Percentiles rank a stretch among this genome's conserved stretches.
phyloP scores from a whole-genome alignment of 768 basidiomycete genomes.

The Russula compacta region DNA sequence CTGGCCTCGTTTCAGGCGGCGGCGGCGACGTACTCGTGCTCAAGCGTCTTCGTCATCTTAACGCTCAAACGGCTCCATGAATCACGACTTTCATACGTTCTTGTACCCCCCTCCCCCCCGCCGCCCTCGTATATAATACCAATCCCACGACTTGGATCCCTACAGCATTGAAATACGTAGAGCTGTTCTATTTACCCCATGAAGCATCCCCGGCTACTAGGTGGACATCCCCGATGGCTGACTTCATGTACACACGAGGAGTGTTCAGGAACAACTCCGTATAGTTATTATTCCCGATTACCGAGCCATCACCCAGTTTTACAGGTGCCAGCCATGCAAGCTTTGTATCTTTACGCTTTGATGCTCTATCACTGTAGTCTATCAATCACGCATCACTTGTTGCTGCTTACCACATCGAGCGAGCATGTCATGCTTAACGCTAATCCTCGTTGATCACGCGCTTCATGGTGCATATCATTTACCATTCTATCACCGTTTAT shows the following conservation, averaged over 20 bases:
- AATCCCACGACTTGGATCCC: not conserved
- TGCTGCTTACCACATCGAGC: not conserved
- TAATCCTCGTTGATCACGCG: not conserved
- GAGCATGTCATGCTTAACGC: not conserved
- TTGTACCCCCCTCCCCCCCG: no score
- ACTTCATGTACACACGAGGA: not conserved
- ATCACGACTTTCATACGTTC: not conserved
- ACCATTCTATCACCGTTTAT: not conserved
- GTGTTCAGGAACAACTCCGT: not conserved
- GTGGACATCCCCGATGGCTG: not conserved
- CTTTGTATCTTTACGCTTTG: not conserved
- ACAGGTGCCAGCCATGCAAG: not conserved
- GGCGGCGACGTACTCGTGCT: slow-evolving; percentile 10
- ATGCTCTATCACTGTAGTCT: not conserved
- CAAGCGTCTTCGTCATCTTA: not conserved
- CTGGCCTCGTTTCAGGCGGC: slow-evolving; percentile 6
- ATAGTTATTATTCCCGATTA: not conserved
- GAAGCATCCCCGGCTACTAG: not conserved
- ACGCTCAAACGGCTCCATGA: not conserved
- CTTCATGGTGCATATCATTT: no score
- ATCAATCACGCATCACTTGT: not conserved
- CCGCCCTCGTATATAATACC: not conserved
- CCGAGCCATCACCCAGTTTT: not conserved
- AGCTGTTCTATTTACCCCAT: not conserved
- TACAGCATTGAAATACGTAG: not conserved